These are phyloP conservation scores for Cutaneotrichosporon dermatis DNA, from an alignment of 1,284 basidiomycete species.

Conservation along the genomic window DNA sequence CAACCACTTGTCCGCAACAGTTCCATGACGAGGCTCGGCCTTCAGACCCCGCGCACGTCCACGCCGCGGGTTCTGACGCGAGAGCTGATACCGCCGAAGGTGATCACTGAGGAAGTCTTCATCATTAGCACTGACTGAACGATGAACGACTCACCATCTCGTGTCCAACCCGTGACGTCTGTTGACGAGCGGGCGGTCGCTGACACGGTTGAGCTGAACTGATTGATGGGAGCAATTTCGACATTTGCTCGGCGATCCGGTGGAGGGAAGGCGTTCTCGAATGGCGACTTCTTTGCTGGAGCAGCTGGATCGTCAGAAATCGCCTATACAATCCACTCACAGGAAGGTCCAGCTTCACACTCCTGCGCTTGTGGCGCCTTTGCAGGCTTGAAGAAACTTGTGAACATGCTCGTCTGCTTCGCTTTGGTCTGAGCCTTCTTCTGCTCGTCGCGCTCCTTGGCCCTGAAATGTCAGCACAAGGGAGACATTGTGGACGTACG, in stretches of 20 bases:
- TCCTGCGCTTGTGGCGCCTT: not conserved
- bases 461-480: constrained; percentile 15
- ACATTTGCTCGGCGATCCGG: constrained; percentile 27
- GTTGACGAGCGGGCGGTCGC: not conserved
- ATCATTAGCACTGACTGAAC: not conserved
- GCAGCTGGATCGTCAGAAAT: not conserved
- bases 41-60: constrained; percentile 32
- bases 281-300: constrained; percentile 17
- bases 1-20: constrained; percentile 37
- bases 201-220: not conserved
- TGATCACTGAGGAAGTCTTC: constrained; percentile 34
- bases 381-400: constrained; percentile 31
- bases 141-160: constrained; percentile 1
- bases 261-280: constrained; percentile 30
- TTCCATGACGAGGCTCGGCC: constrained; percentile 30
- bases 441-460: constrained; percentile 33
- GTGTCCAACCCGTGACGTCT: constrained; percentile 4
- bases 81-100: constrained; percentile 18
- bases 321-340: constrained; percentile 6
- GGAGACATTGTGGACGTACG: constrained; percentile 5
- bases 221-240: constrained; percentile 32
- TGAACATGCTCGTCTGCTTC: constrained; percentile 32
- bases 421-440: constrained; percentile 22
- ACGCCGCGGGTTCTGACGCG: not conserved
- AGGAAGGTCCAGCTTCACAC: constrained; percentile 14